These are phyloP conservation scores for Microascus cirrosus DNA, from an alignment of 2,329 filamentous ascomycete genomes.

Conservation along the genomic window DNA sequence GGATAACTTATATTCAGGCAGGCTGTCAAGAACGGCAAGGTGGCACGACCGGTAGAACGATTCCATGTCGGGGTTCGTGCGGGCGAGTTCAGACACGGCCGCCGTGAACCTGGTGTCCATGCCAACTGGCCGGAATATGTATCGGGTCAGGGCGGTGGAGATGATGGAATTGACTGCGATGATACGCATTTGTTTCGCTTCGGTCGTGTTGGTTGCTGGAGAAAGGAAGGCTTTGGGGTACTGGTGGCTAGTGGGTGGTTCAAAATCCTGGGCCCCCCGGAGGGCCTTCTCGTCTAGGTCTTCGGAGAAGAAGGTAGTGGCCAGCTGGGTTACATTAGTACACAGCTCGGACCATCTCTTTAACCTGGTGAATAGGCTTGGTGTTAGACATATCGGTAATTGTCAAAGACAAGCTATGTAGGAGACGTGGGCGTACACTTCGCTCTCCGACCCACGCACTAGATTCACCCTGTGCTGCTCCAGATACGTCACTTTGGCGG, in stretches of 20 bases:
- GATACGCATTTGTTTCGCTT: conserved; percentile 1
- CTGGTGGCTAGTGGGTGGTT: neutral
- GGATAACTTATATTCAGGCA: neutral
- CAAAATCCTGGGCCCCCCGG: neutral
- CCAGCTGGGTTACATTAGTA: neutral
- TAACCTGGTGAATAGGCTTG: neutral
- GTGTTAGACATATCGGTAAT: neutral
- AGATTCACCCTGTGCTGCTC: conserved; percentile 1
- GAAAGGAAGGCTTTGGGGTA: neutral
- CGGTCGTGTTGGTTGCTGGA: neutral
- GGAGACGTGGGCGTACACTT: neutral
- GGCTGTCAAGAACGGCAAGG: neutral
- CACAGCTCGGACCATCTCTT: neutral
- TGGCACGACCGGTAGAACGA: neutral
- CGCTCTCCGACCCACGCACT: neutral
- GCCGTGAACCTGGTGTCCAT: neutral
- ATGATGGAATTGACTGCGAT: neutral
- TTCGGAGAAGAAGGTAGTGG: neutral
- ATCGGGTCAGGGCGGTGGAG: neutral
- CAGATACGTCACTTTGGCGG: neutral
- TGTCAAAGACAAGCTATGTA: neutral
- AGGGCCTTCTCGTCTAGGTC: neutral
- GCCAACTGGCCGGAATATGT: neutral
- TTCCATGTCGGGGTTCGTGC: neutral
- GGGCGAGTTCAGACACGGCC: neutral